Percentiles rank a stretch among this genome's conserved stretches.
These are phyloP conservation scores for Hypoxylon cercidicola DNA, from an alignment of 495 filamentous ascomycete genomes.

Conservation along the genomic window DNA sequence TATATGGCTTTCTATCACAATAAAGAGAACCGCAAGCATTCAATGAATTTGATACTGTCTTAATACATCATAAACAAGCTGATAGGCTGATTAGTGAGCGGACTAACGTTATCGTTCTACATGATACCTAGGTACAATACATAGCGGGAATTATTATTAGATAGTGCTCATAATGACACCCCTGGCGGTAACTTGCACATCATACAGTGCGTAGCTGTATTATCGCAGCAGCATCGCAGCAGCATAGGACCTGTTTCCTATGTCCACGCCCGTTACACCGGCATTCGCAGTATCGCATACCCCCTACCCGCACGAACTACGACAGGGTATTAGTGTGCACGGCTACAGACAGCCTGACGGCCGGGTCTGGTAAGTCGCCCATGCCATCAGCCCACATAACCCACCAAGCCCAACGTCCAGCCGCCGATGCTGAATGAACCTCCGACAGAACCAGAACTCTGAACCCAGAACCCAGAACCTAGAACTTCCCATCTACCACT, in stretches of 20 bases:
- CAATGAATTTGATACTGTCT: neutral
- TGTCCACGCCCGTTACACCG: slow-evolving; percentile 16
- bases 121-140: too few relatives aligned
- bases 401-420: slow-evolving; percentile 38
- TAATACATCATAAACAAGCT: too few relatives aligned
- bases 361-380: slow-evolving; percentile 17
- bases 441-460: slow-evolving; percentile 43
- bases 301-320: slow-evolving; percentile 31
- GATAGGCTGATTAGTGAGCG: too few relatives aligned
- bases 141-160: slow-evolving; percentile 4
- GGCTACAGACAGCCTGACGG: slow-evolving; percentile 30
- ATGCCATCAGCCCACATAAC: slow-evolving; percentile 23
- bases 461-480: too few relatives aligned
- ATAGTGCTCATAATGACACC: slow-evolving; percentile 6
- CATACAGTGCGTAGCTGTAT: slow-evolving; percentile 8
- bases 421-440: slow-evolving; percentile 37
- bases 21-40: slow-evolving; percentile 6
- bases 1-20: neutral
- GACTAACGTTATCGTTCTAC: neutral
- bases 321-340: slow-evolving; percentile 17
- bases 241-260: neutral
- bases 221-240: too few relatives aligned
- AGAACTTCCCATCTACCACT: slow-evolving; percentile 20
- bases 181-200: slow-evolving; percentile 22
- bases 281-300: slow-evolving; percentile 2